Evolutionary conservation across 2,329 filamentous ascomycete species (phyloP).

Genomic region (Thelonectria discophora): DNA sequence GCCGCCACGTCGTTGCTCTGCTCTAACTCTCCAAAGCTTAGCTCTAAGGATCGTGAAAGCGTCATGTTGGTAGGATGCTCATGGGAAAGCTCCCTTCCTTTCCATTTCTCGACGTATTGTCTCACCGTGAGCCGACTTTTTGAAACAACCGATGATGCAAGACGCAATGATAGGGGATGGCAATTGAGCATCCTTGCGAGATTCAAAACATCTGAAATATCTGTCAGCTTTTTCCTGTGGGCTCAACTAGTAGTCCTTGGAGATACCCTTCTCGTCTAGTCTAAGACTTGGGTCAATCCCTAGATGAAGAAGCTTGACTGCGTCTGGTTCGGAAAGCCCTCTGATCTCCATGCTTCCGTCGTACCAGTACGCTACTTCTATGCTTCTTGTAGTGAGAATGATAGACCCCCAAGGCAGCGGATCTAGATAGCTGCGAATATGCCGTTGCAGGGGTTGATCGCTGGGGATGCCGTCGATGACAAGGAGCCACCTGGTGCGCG

Average conservation of each 20-base stretch:
- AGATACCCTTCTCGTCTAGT: neutral
- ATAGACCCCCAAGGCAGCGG: slow-evolving; percentile 2
- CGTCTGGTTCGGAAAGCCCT: slow-evolving; percentile 3
- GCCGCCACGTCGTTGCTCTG: neutral
- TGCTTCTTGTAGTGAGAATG: slow-evolving; percentile 1
- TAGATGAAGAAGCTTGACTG: neutral
- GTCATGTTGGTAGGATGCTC: neutral
- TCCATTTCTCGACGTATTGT: slow-evolving; percentile 6
- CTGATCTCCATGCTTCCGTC: slow-evolving; percentile 1
- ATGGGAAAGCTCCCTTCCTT: neutral
- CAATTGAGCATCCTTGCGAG: slow-evolving; percentile 8
- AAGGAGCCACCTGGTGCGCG: slow-evolving; percentile 1
- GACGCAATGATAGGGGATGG: slow-evolving; percentile 1
- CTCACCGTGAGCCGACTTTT: neutral
- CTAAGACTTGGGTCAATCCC: slow-evolving; percentile 3
- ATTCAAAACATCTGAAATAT: neutral
- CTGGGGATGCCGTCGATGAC: slow-evolving; percentile 3
- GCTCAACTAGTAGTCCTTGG: no score
- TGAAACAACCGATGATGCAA: slow-evolving; percentile 1
- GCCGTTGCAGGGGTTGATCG: neutral
- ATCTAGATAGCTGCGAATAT: slow-evolving; percentile 4
- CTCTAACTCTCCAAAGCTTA: slow-evolving; percentile 2
- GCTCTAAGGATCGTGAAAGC: neutral
- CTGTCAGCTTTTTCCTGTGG: no score
- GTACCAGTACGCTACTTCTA: neutral